Conservation (phyloP, 2,329 filamentous ascomycete species). For the Aspergillus flavus region DNA sequence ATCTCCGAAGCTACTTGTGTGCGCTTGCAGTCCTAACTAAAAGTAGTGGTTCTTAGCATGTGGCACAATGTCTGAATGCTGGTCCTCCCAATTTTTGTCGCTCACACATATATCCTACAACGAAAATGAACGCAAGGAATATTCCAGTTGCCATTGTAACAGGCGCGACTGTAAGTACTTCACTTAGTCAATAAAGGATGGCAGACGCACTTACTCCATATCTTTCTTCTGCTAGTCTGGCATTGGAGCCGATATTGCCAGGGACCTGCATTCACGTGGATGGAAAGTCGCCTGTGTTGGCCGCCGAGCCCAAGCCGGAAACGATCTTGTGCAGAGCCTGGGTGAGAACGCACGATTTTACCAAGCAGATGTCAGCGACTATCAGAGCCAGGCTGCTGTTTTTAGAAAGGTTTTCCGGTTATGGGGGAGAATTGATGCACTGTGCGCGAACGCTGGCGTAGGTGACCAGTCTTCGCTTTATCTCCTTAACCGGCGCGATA, state of each 20-base stretch:
- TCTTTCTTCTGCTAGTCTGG: conserved; percentile 42
- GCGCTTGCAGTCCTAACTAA: not conserved
- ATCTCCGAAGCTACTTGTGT: not conserved
- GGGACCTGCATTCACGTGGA: conserved; percentile 37
- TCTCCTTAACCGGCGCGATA: conserved; percentile 41
- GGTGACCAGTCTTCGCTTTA: conserved; percentile 52
- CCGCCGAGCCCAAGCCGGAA: conserved; percentile 36
- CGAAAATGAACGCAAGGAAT: not conserved
- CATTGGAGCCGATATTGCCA: conserved; percentile 49
- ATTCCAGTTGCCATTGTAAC: not conserved
- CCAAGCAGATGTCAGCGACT: conserved; percentile 50
- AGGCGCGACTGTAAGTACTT: conserved; percentile 1
- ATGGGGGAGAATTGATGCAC: conserved; percentile 52
- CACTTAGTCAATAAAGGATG: not conserved
- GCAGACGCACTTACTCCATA: not conserved
- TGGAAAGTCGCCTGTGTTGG: conserved; percentile 42
- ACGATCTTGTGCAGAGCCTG: conserved; percentile 37
- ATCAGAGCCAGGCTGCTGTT: conserved; percentile 46
- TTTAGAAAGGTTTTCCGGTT: conserved; percentile 48
- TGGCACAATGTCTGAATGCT: not conserved
- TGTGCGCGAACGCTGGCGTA: conserved; percentile 56
- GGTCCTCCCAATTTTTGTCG: not conserved
- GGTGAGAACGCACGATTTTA: conserved; percentile 46
- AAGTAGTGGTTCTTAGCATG: not conserved
- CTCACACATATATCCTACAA: not conserved